phyloP scores from a whole-genome alignment of 1,284 basidiomycete genomes.

The Cryptococcus sp. region DNA sequence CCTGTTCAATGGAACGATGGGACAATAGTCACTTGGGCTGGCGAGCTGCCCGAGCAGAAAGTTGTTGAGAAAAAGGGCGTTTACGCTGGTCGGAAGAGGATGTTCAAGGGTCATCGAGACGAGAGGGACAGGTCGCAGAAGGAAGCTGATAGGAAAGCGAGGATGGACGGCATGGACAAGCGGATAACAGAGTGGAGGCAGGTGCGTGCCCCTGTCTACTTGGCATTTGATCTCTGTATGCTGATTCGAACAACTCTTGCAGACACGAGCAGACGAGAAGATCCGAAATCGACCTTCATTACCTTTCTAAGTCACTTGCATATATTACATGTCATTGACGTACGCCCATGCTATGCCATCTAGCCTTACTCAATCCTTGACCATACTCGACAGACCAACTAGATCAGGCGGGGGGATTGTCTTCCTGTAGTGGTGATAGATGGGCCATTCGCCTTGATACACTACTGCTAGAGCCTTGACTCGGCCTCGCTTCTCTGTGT shows the following conservation, averaged over 20 bases:
- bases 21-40: constrained; percentile 26
- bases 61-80: constrained; percentile 19
- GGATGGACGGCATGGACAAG: constrained; percentile 48
- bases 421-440: constrained; percentile 25
- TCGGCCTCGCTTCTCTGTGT: background rate
- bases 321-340: background rate
- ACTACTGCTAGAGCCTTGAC: constrained; percentile 17
- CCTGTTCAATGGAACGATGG: constrained; percentile 24
- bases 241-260: background rate
- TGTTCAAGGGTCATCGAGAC: constrained; percentile 49
- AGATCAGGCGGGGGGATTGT: constrained; percentile 17
- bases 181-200: constrained; percentile 47
- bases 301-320: constrained; percentile 28
- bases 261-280: constrained; percentile 28
- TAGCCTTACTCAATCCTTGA: background rate
- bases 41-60: constrained; percentile 11
- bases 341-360: background rate
- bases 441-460: constrained; percentile 28
- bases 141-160: constrained; percentile 33
- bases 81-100: constrained; percentile 33
- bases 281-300: constrained; percentile 25
- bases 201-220: constrained; percentile 27
- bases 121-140: constrained; percentile 37
- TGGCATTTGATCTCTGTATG: background rate
- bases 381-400: constrained; percentile 6